phyloP scores from a whole-genome alignment of 495 filamentous ascomycete species.

The Hyaloscypha bicolor region DNA sequence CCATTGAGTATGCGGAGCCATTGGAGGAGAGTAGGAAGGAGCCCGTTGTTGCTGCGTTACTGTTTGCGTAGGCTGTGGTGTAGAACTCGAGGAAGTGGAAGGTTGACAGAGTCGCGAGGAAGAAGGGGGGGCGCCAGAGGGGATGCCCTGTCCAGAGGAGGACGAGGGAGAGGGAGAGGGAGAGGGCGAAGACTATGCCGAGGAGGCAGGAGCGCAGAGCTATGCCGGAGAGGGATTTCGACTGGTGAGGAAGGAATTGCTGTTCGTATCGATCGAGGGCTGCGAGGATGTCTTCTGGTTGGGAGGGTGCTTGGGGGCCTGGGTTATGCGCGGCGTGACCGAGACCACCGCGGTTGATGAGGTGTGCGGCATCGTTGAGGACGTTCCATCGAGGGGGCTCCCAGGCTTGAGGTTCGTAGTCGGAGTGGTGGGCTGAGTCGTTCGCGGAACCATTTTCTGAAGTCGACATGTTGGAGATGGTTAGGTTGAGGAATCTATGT shows the following conservation, averaged over 20 bases:
- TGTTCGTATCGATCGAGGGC: constrained; percentile 38
- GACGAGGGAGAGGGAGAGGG: constrained; percentile 43
- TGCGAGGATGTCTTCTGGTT: constrained; percentile 9
- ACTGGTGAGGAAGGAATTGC: constrained; percentile 49
- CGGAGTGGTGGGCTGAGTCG: background rate
- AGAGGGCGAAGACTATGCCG: constrained; percentile 48
- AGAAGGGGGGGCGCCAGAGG: constrained; percentile 84
- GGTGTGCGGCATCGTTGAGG: constrained; percentile 14
- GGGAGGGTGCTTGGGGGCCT: background rate
- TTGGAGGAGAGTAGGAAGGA: constrained; percentile 88
- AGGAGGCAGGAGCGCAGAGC: constrained; percentile 65
- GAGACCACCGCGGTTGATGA: constrained; percentile 24
- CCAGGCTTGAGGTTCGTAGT: background rate
- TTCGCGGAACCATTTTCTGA: constrained; percentile 10
- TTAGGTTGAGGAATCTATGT: background rate
- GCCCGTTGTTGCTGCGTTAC: constrained; percentile 63
- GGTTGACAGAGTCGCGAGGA: constrained; percentile 69
- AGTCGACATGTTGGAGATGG: background rate
- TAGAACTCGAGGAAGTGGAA: constrained; percentile 98
- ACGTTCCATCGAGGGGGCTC: constrained; percentile 7
- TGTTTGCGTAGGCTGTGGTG: constrained; percentile 84
- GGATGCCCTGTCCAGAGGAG: constrained; percentile 44
- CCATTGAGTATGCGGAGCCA: constrained; percentile 80
- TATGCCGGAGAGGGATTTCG: constrained; percentile 77
- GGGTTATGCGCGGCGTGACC: background rate